Percentiles rank a stretch among this genome's conserved stretches.
These are phyloP conservation scores for Claviceps sp. DNA, from an alignment of 2,329 filamentous ascomycete species.

Conservation along the genomic window DNA sequence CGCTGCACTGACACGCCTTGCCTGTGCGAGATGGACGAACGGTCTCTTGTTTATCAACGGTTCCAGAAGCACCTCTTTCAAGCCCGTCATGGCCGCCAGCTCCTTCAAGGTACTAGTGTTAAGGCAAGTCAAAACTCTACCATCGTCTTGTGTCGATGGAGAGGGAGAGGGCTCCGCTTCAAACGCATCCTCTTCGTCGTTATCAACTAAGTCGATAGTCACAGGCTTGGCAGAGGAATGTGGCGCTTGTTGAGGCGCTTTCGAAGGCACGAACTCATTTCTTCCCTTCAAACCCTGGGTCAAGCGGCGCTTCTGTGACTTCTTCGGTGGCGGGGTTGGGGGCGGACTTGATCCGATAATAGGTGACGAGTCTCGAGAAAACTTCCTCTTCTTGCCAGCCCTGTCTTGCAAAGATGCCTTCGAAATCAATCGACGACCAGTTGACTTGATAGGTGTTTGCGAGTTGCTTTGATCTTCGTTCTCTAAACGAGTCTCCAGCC, in stretches of 20 bases:
- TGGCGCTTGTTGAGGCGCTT: constrained; percentile 8
- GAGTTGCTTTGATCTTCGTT: neutral
- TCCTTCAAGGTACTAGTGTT: constrained; percentile 66
- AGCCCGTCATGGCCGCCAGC: constrained; percentile 68
- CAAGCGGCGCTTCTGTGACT: constrained; percentile 17
- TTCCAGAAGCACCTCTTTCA: constrained; percentile 55
- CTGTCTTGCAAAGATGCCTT: constrained; percentile 16
- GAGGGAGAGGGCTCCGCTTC: constrained; percentile 21
- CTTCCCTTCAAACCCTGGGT: constrained; percentile 22
- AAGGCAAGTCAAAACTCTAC: constrained; percentile 60
- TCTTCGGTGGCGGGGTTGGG: constrained; percentile 11
- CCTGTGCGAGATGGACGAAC: constrained; percentile 51
- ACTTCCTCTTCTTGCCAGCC: constrained; percentile 5
- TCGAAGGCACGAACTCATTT: constrained; percentile 12
- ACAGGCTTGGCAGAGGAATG: constrained; percentile 22
- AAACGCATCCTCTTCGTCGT: constrained; percentile 29
- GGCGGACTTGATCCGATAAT: constrained; percentile 16
- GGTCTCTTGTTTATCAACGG: constrained; percentile 62
- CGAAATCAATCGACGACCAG: constrained; percentile 17
- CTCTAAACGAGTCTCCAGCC: constrained; percentile 13
- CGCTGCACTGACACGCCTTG: constrained; percentile 47
- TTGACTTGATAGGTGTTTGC: constrained; percentile 9
- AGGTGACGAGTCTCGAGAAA: constrained; percentile 10
- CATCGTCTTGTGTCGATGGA: constrained; percentile 18
- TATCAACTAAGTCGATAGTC: constrained; percentile 22